Conservation (phyloP, 2,329 filamentous ascomycete genomes). For the Cytospora leucostoma region DNA sequence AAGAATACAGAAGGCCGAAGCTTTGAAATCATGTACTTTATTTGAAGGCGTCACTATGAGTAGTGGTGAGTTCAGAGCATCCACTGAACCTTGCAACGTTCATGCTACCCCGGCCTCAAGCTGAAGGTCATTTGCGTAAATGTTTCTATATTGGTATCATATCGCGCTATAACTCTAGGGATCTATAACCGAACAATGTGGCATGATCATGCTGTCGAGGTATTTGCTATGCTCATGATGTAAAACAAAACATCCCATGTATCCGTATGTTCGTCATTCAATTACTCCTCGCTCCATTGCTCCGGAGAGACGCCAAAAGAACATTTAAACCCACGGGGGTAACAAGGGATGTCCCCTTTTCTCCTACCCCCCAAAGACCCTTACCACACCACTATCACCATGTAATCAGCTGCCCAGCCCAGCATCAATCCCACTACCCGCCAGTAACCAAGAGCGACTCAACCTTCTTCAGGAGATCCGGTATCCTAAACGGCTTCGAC, state of each 20-base stretch:
- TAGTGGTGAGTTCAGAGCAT: too few species aligned
- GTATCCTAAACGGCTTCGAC: conserved; percentile 58
- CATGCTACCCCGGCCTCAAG: too few species aligned
- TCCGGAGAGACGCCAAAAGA: neutral
- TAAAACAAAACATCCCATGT: neutral
- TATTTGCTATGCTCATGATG: neutral
- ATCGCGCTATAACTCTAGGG: neutral
- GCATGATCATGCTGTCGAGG: neutral
- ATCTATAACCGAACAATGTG: neutral
- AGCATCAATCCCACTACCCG: neutral
- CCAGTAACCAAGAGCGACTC: conserved; percentile 33
- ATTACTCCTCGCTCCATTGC: neutral
- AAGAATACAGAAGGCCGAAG: too few species aligned
- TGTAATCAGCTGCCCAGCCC: neutral
- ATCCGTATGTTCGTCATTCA: neutral
- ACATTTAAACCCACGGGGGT: neutral
- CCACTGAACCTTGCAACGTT: too few species aligned
- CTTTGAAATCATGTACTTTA: too few species aligned
- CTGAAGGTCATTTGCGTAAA: neutral
- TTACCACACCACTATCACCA: neutral
- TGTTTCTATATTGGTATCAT: neutral
- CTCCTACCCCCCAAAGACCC: neutral
- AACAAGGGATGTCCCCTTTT: neutral
- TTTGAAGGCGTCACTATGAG: too few species aligned
- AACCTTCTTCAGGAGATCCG: conserved; percentile 47